Evolutionary conservation across 2,329 filamentous ascomycete genomes (phyloP), one percentile per base, ranked within the genome.

Genomic region (Exophiala dermatitidis): DNA sequence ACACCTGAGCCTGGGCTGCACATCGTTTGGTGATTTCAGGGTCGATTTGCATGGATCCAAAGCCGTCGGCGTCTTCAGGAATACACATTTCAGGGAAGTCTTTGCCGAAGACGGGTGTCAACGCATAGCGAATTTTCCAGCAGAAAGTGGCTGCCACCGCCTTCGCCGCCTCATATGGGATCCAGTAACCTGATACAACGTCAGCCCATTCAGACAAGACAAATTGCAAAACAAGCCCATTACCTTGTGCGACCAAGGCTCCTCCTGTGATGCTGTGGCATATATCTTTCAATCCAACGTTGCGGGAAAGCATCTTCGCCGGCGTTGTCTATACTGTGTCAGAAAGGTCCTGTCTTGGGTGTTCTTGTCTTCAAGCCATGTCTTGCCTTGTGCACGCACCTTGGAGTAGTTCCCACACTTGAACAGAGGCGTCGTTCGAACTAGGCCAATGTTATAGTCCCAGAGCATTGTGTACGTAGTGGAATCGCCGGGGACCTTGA

Each of bases 191-290:
- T 95, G 45, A 6, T 34, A 31, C 6, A 29, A 10, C 32, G 44
- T 46, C 48, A 56, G 33, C 46, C 50, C 50, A 37, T 62, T 50
- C 8, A n/a, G 19, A 60, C 52, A 53, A 36, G 30, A 43, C 5
- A 43, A n/a, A 43, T 26, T 19, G 37, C 44, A 42, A 3, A 46
- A 34, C 53, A 47, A 36, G 38, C 9, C 34, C 56, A 71, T 46
- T 74, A 90, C 88, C 90, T 82, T 98, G 93, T 48, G 90, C 91
- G 56, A 82, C 82, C 53, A 97, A 83, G 31, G 90, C 84, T 4
- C 93, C 93, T 29, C 93, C 93, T 0, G 93, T 98, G 67, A 97
- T 95, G 69, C 89, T 95, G 68, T 95, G 86, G 30, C 86, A 89
- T 57, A 97, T 87, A n/a, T 93, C 85, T 60, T 85, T 83, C 33